These are phyloP conservation scores for Nannochloropsis oceanica DNA, from an alignment of 108 stramenopile genomes.

Conservation along the genomic window DNA sequence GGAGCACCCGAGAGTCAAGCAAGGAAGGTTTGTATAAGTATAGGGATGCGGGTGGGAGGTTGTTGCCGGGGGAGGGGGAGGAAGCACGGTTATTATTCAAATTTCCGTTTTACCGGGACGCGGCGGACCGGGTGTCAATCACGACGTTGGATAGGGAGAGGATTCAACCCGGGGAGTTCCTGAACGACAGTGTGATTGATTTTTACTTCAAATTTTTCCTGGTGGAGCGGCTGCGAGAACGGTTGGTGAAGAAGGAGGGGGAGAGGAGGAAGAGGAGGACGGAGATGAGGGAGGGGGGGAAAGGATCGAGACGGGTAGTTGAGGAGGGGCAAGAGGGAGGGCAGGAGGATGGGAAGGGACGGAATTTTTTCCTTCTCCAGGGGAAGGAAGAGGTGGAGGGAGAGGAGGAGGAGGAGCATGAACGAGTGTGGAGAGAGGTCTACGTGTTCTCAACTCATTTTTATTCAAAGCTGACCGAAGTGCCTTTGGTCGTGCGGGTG, in stretches of 20 bases:
- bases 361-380: too few relatives aligned
- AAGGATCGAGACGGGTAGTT: too few relatives aligned
- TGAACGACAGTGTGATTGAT: conserved; percentile 38
- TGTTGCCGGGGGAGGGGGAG: neutral
- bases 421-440: too few relatives aligned
- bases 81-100: conserved; percentile 14
- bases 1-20: neutral
- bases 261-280: neutral
- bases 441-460: neutral
- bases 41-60: neutral
- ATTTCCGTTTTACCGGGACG: conserved; percentile 16
- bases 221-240: neutral
- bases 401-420: too few relatives aligned
- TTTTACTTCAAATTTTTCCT: conserved; percentile 22
- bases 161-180: conserved; percentile 34
- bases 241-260: neutral
- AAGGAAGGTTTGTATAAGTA: neutral
- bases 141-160: conserved; percentile 10
- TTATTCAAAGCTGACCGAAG: neutral
- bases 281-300: too few relatives aligned
- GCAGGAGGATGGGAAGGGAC: too few relatives aligned
- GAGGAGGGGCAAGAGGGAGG: too few relatives aligned
- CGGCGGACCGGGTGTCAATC: conserved; percentile 13
- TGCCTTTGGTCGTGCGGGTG: neutral
- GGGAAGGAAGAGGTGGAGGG: too few relatives aligned